These are phyloP conservation scores for Blastocystis sp. DNA, from an alignment of 352 stramenopile genomes.

Conservation along the genomic window DNA sequence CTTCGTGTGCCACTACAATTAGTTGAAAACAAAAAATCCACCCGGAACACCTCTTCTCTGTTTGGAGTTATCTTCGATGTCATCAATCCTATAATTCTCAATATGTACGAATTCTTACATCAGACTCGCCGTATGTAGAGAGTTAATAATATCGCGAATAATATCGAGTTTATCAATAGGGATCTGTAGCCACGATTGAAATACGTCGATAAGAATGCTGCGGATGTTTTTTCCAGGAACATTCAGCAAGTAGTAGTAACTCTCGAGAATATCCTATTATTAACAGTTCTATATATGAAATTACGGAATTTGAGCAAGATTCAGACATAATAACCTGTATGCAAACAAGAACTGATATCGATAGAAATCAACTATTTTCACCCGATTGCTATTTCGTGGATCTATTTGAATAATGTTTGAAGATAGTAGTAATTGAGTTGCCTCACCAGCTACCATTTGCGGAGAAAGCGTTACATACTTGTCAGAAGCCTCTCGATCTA, in stretches of 20 bases:
- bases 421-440: neutral
- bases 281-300: neutral
- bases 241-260: constrained; percentile 76
- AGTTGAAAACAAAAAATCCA: neutral
- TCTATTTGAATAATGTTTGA: constrained; percentile 33
- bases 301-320: no score
- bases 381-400: neutral
- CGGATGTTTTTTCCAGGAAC: constrained; percentile 80
- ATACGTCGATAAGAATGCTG: constrained; percentile 76
- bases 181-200: constrained; percentile 73
- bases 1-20: constrained; percentile 79
- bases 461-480: constrained; percentile 10
- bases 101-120: constrained; percentile 86
- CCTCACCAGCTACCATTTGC: neutral
- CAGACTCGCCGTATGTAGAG: constrained; percentile 84
- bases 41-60: constrained; percentile 78
- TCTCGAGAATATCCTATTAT: constrained; percentile 70
- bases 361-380: constrained; percentile 50
- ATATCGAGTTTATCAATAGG: constrained; percentile 63
- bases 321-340: no score
- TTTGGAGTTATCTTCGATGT: constrained; percentile 94
- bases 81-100: constrained; percentile 76
- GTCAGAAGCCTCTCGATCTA: neutral
- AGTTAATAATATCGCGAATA: constrained; percentile 69
- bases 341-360: neutral